Evolutionary conservation across 768 basidiomycete genomes (phyloP), one percentile per base, ranked within the genome.

Genomic region (Tricholoma bakamatsutake): DNA sequence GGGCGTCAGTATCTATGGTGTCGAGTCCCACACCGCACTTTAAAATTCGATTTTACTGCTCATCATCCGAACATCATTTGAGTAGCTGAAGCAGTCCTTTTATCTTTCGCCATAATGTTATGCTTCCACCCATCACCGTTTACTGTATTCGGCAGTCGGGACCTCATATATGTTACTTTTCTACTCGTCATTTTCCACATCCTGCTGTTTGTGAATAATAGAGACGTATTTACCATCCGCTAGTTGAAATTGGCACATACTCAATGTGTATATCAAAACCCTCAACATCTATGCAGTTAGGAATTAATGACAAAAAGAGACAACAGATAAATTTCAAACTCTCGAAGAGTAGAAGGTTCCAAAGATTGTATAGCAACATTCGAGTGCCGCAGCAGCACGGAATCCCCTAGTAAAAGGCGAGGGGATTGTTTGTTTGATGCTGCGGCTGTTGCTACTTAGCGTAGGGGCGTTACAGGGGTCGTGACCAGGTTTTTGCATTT

Each of bases 371-470:
- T 15, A 40, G 62, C 64, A 65, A 63, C 64, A 62, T 61, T 61
- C n/a, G 0, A 37, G 5, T 54, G 51, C 59, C 59, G 64, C 48
- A 67, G 57, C 62, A 57, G 52, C 67, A 68, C 66, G 65, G 66
- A 66, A 66, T 67, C 65, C 66, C 65, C 66, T 67, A 67, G 66
- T 67, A 67, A 67, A 67, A 67, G 66, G 66, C 66, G 66, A 67
- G 66, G 65, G 64, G 65, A 66, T 66, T 66, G 64, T 67, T 57
- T 59, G 53, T 24, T 67, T 67, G 65, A 62, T 55, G 63, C 58
- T 65, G 55, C 62, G 58, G 61, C 62, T 64, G 65, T 62, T 63
- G 64, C 65, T 52, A 17, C 5, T 1, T 13, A 3, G 6, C 3
- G 10, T 42, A n/a, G 21, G 21, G 35, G 40, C 2, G 42, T 24